phyloP scores from a whole-genome alignment of 345 rosid species.

The Linum trigynum region DNA sequence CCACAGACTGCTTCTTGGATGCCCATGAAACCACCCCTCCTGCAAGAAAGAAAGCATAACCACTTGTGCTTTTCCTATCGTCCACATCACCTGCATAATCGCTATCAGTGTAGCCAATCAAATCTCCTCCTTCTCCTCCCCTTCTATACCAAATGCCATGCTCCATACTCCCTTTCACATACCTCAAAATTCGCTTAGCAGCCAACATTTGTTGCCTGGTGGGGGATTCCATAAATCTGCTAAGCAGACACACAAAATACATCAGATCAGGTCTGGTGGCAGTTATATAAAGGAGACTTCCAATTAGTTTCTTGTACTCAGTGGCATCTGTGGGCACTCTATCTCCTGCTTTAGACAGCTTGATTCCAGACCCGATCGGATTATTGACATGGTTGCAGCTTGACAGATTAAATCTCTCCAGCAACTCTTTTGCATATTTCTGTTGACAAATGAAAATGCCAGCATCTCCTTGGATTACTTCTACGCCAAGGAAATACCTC shows the following conservation, averaged over 20 bases:
- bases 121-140: neutral
- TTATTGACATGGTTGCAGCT: too few species aligned
- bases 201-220: too few species aligned
- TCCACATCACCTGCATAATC: too few species aligned
- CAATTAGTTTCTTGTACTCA: too few species aligned
- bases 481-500: too few species aligned
- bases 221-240: too few species aligned
- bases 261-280: neutral
- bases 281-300: neutral
- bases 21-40: neutral
- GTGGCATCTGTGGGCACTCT: too few species aligned
- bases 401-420: neutral
- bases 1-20: neutral
- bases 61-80: too few species aligned
- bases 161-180: neutral
- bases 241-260: too few species aligned
- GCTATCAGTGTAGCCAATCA: neutral
- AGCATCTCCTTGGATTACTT: too few species aligned
- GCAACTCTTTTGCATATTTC: neutral
- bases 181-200: neutral
- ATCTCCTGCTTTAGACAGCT: too few species aligned
- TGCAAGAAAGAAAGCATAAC: neutral
- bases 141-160: neutral
- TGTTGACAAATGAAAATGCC: too few species aligned
- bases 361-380: neutral